Conservation (phyloP, 768 basidiomycete species). For the Suillus americanus region DNA sequence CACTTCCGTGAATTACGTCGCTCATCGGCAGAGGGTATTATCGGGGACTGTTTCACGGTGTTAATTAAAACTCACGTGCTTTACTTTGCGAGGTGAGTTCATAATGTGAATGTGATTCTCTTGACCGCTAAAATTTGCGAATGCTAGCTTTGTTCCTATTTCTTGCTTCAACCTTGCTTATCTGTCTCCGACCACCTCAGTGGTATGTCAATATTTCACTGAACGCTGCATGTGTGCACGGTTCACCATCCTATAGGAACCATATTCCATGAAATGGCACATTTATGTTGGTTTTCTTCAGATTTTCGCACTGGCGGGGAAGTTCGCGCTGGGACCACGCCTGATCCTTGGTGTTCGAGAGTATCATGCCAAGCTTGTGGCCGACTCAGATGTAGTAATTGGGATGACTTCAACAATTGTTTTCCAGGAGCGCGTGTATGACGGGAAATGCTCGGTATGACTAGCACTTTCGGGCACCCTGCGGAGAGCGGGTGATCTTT, state of each 20-base stretch:
- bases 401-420: not conserved
- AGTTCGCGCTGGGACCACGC: not conserved
- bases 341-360: not conserved
- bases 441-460: not conserved
- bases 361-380: not conserved
- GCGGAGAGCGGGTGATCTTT: not conserved
- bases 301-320: not conserved
- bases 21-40: not conserved
- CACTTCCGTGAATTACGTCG: not conserved
- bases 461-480: not conserved
- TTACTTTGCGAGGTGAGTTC: not conserved
- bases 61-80: not conserved
- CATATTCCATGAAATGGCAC: not conserved
- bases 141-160: not conserved
- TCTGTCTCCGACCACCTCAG: not conserved
- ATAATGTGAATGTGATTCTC: not conserved
- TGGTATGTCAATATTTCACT: not conserved
- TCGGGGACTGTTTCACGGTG: not conserved
- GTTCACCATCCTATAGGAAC: not conserved
- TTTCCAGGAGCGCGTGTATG: not conserved
- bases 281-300: not conserved
- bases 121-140: not conserved
- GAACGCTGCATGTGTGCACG: not conserved
- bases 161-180: not conserved
- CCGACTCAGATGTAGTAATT: not conserved